Conservation (phyloP, 306 rosid genomes). For the Abrus precatorius region DNA sequence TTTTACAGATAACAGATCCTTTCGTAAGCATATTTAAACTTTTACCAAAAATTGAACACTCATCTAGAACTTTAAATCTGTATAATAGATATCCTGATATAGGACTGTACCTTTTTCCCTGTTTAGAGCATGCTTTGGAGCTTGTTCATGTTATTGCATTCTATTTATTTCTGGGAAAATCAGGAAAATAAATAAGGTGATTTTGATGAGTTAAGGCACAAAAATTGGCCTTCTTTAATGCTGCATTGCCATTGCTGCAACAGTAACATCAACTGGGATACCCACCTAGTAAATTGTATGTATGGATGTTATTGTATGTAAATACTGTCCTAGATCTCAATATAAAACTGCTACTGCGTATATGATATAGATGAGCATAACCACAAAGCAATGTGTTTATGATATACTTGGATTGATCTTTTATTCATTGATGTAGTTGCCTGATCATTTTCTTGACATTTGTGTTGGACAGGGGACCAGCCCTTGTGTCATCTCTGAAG, state of each 20-base stretch:
- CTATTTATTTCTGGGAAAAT: conserved; percentile 29
- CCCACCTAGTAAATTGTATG: background rate
- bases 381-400: background rate
- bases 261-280: background rate
- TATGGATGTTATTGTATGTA: conserved; percentile 30
- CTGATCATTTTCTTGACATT: conserved; percentile 48
- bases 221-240: conserved; percentile 13
- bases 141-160: conserved; percentile 24
- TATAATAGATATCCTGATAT: conserved; percentile 5
- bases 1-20: background rate
- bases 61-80: background rate
- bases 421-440: conserved; percentile 40
- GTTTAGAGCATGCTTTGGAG: background rate
- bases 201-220: conserved; percentile 25
- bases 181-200: background rate
- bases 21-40: conserved; percentile 17
- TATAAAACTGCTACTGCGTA: conserved; percentile 33
- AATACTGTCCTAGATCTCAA: conserved; percentile 32
- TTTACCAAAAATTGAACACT: background rate
- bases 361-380: conserved; percentile 30
- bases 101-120: conserved; percentile 1
- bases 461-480: conserved; percentile 87
- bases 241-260: conserved; percentile 9
- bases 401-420: conserved; percentile 37
- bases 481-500: conserved; percentile 89